These are phyloP conservation scores for Verticillium albo-atrum DNA, from an alignment of 2,329 filamentous ascomycete genomes.

Conservation along the genomic window DNA sequence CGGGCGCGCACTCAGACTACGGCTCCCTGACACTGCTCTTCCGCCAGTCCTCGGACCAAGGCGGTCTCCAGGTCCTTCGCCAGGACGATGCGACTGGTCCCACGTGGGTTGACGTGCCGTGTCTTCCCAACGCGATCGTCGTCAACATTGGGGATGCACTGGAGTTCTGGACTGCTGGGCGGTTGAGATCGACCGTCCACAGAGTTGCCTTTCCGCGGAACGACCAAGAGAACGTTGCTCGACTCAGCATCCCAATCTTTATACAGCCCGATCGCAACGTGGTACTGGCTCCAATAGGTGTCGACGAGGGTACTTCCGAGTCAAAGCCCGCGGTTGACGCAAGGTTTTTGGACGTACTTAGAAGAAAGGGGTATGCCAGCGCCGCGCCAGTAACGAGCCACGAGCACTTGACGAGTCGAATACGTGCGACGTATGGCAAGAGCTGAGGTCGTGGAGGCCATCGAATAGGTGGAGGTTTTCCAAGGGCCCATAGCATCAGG, in stretches of 20 bases:
- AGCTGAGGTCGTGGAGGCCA: not conserved
- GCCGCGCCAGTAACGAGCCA: constrained; percentile 8
- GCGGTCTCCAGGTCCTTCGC: constrained; percentile 78
- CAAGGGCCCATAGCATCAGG: too few species aligned
- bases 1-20: constrained; percentile 91
- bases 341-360: constrained; percentile 9
- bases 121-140: constrained; percentile 51
- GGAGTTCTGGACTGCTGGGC: constrained; percentile 85
- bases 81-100: constrained; percentile 27
- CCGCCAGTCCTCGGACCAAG: constrained; percentile 66
- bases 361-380: constrained; percentile 8
- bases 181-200: constrained; percentile 84
- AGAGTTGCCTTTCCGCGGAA: constrained; percentile 66
- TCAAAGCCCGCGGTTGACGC: not conserved
- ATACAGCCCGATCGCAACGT: constrained; percentile 11
- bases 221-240: constrained; percentile 7
- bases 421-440: constrained; percentile 8
- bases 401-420: constrained; percentile 9
- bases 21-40: constrained; percentile 72
- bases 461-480: too few species aligned
- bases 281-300: constrained; percentile 6
- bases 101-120: constrained; percentile 38
- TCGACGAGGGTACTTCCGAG: not conserved
- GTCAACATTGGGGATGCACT: constrained; percentile 68
- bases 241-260: constrained; percentile 12